A percentile compares a stretch with the other conserved stretches of the same genome.
Evolutionary conservation across 768 basidiomycete species (phyloP).

Genomic region (Phallus indusiatus): DNA sequence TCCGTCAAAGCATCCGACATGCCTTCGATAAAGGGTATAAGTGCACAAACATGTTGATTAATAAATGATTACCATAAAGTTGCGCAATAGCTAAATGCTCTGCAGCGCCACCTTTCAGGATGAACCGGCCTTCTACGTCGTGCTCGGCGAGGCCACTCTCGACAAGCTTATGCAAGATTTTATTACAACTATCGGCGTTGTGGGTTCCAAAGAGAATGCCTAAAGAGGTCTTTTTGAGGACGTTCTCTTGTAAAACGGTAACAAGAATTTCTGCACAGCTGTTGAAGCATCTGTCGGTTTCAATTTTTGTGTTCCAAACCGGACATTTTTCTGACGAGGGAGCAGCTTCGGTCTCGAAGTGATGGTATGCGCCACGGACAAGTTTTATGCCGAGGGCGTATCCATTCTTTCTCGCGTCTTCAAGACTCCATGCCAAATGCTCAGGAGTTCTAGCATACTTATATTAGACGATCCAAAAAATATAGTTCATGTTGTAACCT

Average conservation of each 20-base stretch:
- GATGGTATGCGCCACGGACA: constrained; percentile 88
- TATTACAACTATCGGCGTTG: constrained; percentile 59
- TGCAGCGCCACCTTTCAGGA: constrained; percentile 43
- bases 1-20: constrained; percentile 82
- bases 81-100: constrained; percentile 72
- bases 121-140: constrained; percentile 21
- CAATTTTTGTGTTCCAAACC: constrained; percentile 57
- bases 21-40: constrained; percentile 36
- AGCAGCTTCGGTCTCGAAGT: constrained; percentile 56
- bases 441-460: constrained; percentile 42
- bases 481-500: background rate
- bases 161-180: constrained; percentile 54
- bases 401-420: constrained; percentile 51
- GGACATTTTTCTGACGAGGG: constrained; percentile 35
- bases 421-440: constrained; percentile 57
- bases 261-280: constrained; percentile 50
- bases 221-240: constrained; percentile 32
- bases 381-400: constrained; percentile 86
- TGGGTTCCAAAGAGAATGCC: constrained; percentile 84
- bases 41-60: background rate
- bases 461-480: background rate
- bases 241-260: constrained; percentile 42
- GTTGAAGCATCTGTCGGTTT: constrained; percentile 72
- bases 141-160: constrained; percentile 42
- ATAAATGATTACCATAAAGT: constrained; percentile 56